phyloP scores from a whole-genome alignment of 331 rosid species.

The Quercus phellos region DNA sequence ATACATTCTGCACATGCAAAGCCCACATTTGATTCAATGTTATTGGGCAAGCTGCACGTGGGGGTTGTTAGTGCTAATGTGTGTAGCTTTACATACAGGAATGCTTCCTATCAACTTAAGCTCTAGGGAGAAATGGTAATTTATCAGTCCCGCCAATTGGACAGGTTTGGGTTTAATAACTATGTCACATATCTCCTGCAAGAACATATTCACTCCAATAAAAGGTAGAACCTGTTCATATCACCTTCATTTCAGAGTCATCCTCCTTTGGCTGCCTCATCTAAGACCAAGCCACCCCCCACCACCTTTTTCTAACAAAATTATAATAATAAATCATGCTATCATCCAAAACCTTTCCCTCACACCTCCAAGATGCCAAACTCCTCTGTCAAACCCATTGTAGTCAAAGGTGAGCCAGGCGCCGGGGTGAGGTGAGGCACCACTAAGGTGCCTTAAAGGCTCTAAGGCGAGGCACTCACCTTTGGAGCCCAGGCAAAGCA shows the following conservation, averaged over 20 bases:
- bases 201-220: background rate
- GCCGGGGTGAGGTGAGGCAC: no score
- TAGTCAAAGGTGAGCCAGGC: no score
- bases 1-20: background rate
- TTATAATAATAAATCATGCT: background rate
- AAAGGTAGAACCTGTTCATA: background rate
- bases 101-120: background rate
- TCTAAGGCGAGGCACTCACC: no score
- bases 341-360: background rate
- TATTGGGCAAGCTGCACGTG: background rate
- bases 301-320: background rate
- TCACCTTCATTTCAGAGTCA: background rate
- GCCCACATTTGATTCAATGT: background rate
- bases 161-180: background rate
- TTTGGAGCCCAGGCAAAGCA: no score
- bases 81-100: no score
- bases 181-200: background rate
- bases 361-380: background rate
- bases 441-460: no score
- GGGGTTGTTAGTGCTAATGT: background rate
- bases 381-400: background rate
- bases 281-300: background rate
- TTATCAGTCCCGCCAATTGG: background rate
- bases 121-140: background rate
- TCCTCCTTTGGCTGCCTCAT: no score